Conservation (phyloP, 2,329 filamentous ascomycete genomes). For the Metarhizium humberi region DNA sequence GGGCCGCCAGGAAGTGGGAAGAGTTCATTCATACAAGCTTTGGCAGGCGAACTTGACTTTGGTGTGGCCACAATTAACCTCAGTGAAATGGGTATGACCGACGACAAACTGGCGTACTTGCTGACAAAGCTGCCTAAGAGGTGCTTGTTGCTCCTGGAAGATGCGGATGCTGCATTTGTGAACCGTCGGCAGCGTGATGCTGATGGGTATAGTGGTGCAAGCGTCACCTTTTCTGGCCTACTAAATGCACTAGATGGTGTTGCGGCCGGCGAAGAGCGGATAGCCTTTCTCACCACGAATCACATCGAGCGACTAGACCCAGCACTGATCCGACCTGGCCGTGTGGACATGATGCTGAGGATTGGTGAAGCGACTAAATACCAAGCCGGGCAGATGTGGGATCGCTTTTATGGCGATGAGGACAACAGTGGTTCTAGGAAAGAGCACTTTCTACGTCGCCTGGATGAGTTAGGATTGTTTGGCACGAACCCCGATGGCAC, state of each 20-base stretch:
- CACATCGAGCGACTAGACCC: conserved; percentile 84
- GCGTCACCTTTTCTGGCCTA: conserved; percentile 88
- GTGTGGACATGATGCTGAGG: conserved; percentile 87
- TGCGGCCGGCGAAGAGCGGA: conserved; percentile 88
- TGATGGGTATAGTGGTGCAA: conserved; percentile 79
- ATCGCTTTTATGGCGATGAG: conserved; percentile 84
- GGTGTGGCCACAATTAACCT: conserved; percentile 89
- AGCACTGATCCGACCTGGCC: conserved; percentile 79
- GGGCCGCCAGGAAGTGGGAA: conserved; percentile 88
- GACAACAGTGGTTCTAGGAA: conserved; percentile 56
- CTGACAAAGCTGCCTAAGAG: conserved; percentile 76
- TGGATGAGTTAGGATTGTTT: conserved; percentile 63
- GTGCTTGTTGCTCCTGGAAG: conserved; percentile 76
- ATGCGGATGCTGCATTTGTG: conserved; percentile 83
- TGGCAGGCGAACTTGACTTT: conserved; percentile 88
- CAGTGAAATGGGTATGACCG: conserved; percentile 80
- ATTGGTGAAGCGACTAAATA: conserved; percentile 80
- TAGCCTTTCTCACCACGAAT: conserved; percentile 92
- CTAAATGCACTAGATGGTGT: conserved; percentile 82
- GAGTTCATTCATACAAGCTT: conserved; percentile 90
- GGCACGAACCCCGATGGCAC: conserved; percentile 41
- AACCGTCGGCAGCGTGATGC: conserved; percentile 68
- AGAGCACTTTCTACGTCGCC: conserved; percentile 58
- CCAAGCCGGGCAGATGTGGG: conserved; percentile 84
- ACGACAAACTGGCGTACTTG: conserved; percentile 79